Conservation (phyloP, 1,284 basidiomycete genomes). For the Apiotrichum gamsii region DNA sequence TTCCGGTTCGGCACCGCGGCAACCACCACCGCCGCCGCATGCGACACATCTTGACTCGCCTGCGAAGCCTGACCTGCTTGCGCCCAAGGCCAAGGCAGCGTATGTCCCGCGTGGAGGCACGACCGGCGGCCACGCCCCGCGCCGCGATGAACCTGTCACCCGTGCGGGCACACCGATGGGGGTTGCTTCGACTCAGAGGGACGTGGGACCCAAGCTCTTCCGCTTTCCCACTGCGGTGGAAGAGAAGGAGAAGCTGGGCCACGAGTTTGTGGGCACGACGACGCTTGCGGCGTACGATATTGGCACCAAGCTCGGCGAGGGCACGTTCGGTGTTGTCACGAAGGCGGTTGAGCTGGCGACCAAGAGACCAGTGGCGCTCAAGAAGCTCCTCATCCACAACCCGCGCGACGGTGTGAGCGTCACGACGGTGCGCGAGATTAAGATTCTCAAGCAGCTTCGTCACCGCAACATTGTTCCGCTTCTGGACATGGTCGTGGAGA, state of each 20-base stretch:
- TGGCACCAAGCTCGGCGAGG: conserved; percentile 82
- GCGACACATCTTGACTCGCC: no score
- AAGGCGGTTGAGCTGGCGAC: conserved; percentile 66
- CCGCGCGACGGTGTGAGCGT: conserved; percentile 87
- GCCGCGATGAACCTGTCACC: conserved; percentile 33
- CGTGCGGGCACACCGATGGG: conserved; percentile 19
- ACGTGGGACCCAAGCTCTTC: conserved; percentile 22
- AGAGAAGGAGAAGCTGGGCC: conserved; percentile 61
- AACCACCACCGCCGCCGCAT: conserved; percentile 28
- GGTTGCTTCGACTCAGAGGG: conserved; percentile 4
- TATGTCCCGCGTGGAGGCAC: conserved; percentile 10
- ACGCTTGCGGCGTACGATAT: conserved; percentile 69
- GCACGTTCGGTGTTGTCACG: conserved; percentile 91
- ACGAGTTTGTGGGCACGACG: conserved; percentile 69
- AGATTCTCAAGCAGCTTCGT: conserved; percentile 82
- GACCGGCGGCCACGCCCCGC: conserved; percentile 42
- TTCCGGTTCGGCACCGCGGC: conserved; percentile 1
- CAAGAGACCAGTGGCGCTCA: conserved; percentile 71
- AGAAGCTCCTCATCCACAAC: conserved; percentile 79
- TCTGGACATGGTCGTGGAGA: conserved; percentile 74
- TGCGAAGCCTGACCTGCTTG: background rate
- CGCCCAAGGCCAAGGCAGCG: conserved; percentile 16
- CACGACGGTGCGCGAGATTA: conserved; percentile 96
- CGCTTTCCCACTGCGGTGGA: conserved; percentile 55
- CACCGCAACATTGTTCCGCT: conserved; percentile 84